Base-by-base conservation (phyloP, 148 eudicot genomes). In the Agrostemma githago region DNA sequence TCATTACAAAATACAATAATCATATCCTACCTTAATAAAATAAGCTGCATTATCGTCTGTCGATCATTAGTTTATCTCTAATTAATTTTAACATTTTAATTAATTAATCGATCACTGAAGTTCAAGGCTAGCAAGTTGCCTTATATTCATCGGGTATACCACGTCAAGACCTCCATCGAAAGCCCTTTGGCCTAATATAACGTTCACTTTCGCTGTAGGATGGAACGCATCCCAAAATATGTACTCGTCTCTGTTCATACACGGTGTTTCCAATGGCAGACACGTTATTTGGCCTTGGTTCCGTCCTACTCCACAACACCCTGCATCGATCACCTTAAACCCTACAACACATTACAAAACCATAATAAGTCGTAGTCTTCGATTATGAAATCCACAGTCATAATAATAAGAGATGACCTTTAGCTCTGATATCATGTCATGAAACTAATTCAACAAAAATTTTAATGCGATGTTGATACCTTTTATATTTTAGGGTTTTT, bases 161-260 rank as follows among this genome's bases (percentile, higher is more conserved):
- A 83, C 72, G 41, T 82, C 74, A 56, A 39, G 82, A 59, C 77
- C 82, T 1, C 98, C 98, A 80, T 70, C 82, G 79, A 94, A 94
- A 64, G 98, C 96, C 71, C 65, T 82, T 81, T 76, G 79, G 8
- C 97, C 98, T 82, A 89, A 74, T 40, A 94, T 71, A 46, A 88
- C 75, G 68, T 94, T 94, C 1, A 89, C 98, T 12, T 88, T 88
- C 58, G 74, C 86, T 1, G 98, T 88, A 2, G 98, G 98, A 63
- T 94, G 98, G 62, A 94, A 94, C 1, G 98, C 98, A 57, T 94
- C 98, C 98, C 98, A 94, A 61, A 89, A 93, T 65, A 93, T 85
- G 46, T 91, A 91, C 76, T 82, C 80, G 0, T 89, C 80, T 42
- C 98, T 76, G 79, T 93, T 78, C 3, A 71, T 58, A 74, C 98